A percentile compares a stretch with the other conserved stretches of the same genome.
phyloP scores from a whole-genome alignment of 169 alveolate genomes.

The Perkinsus olseni region DNA sequence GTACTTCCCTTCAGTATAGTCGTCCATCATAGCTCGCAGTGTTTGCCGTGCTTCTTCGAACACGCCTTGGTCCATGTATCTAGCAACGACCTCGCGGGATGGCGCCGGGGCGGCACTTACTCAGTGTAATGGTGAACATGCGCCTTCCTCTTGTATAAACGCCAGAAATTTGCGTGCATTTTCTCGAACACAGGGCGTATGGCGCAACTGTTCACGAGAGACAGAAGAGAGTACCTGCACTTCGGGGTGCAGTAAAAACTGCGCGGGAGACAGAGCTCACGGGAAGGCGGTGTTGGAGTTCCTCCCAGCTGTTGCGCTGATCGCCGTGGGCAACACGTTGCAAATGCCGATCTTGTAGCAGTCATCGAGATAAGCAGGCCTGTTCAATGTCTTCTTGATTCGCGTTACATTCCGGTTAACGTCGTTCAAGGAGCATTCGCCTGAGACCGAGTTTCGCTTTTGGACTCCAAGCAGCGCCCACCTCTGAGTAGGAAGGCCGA shows the following conservation, averaged over 20 bases:
- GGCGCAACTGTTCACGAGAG: conserved; percentile 73
- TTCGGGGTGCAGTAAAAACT: background rate
- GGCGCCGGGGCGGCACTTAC: conserved; percentile 15
- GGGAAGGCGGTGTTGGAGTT: background rate
- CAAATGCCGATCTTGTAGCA: conserved; percentile 82
- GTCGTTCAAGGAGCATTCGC: conserved; percentile 55
- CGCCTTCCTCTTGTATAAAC: conserved; percentile 72
- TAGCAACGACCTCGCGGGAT: conserved; percentile 24
- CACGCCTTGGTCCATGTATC: conserved; percentile 51
- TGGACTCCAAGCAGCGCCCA: conserved; percentile 40
- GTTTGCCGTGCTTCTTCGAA: conserved; percentile 57
- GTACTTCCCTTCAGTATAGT: conserved; percentile 33
- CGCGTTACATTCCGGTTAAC: conserved; percentile 67
- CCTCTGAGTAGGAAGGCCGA: conserved; percentile 85
- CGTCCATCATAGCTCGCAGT: conserved; percentile 43
- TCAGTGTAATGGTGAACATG: conserved; percentile 77
- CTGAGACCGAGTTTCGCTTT: background rate
- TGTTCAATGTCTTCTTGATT: conserved; percentile 64
- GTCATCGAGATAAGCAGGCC: conserved; percentile 79
- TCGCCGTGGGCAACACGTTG: conserved; percentile 66
- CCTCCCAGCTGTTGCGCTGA: background rate
- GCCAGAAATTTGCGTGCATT: conserved; percentile 59
- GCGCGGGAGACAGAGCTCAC: background rate
- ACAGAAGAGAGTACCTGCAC: conserved; percentile 66
- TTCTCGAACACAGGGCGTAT: conserved; percentile 54